These are phyloP conservation scores for Lagenaria siceraria DNA, from an alignment of 306 rosid species.

Conservation along the genomic window DNA sequence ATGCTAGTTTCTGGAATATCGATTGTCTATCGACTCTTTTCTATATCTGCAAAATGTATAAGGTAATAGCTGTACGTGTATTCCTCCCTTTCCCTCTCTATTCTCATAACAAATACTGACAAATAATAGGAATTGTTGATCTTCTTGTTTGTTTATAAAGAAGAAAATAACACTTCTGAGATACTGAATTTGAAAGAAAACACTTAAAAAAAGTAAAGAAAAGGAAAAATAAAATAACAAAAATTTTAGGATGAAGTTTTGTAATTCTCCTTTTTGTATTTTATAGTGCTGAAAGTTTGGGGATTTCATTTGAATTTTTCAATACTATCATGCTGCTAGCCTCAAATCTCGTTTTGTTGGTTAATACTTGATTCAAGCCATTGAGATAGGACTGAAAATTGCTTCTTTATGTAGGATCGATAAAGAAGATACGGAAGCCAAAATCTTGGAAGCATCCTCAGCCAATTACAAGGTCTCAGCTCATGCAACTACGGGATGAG, in stretches of 20 bases:
- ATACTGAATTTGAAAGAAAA: neutral
- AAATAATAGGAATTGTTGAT: neutral
- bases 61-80: neutral
- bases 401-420: constrained; percentile 36
- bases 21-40: neutral
- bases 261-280: neutral
- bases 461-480: constrained; percentile 84
- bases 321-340: neutral
- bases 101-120: neutral
- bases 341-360: neutral
- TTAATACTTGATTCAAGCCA: neutral
- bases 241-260: neutral
- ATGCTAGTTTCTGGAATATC: neutral
- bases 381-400: neutral
- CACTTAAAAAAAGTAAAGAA: neutral
- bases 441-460: constrained; percentile 99
- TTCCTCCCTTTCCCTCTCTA: neutral
- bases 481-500: constrained; percentile 80
- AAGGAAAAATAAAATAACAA: neutral
- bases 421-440: constrained; percentile 75
- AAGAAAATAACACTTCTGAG: neutral
- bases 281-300: neutral
- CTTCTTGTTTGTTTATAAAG: neutral
- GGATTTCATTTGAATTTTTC: neutral
- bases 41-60: neutral